Base-by-base conservation (phyloP, 225 moss, liverwort and hornwort genomes). In the Physcomitrellopsis africana region DNA sequence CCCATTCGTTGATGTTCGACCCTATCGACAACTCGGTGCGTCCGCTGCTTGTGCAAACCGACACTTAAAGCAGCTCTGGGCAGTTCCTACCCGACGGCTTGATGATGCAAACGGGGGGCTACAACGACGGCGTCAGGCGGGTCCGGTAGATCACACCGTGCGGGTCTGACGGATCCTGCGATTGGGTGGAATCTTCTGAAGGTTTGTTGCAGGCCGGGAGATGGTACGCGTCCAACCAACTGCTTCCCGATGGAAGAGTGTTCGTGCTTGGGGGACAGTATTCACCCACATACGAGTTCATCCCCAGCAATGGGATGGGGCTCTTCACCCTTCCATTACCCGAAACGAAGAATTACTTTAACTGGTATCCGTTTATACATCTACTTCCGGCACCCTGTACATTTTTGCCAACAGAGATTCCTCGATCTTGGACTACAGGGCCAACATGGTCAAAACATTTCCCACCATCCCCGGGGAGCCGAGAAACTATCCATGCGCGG, bases 1-100 rank as follows among this genome's bases (percentile, higher is more conserved):
- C 88, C 15, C 88, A 88, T 48, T 85, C 85, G 0, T 80, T 88
- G 3, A 82, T 88, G 80, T 24, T 85, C n/a, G 60, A 80, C 51
- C 52, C 78, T 24, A 18, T 0, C 0, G 27, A 19, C 14, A 77
- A 82, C 63, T 5, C 0, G 1, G 82, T 87, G 19, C 82, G 84
- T 16, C 65, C 84, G 10, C 81, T 85, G 29, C 53, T 23, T 26
- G 2, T 87, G 3, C 69, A 72, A 59, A 87, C 84, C 16, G 87
- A 87, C 54, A 87, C 87, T 9, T 87, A 84, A 84, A 84, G 87
- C 82, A 82, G 81, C 22, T 85, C 84, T 3, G 87, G 82, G 8
- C 87, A 87, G 69, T 82, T 87, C 27, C 37, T 61, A 0, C 76
- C 73, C 5, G 87, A 87, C 65, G 87, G 87, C 22, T 82, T 73